Percentiles rank a stretch among this genome's conserved stretches.
phyloP scores from a whole-genome alignment of 371 early-diverging fungal genomes.

The Haplosporangium sp. region DNA sequence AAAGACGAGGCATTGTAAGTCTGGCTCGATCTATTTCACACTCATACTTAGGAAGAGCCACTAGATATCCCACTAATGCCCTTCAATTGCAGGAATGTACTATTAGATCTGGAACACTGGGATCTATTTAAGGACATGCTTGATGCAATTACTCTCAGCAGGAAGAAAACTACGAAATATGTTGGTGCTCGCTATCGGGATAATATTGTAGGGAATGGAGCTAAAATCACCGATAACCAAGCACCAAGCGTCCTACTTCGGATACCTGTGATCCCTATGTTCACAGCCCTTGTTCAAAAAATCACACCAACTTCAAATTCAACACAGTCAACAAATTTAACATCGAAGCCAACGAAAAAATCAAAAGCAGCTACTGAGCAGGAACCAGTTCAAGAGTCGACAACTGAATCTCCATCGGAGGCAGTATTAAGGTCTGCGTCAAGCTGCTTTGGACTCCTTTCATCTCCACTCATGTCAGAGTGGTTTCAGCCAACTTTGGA shows the following conservation, averaged over 20 bases:
- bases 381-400: neutral
- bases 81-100: slow-evolving; percentile 2
- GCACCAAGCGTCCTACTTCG: slow-evolving; percentile 40
- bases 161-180: slow-evolving; percentile 15
- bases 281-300: slow-evolving; percentile 33
- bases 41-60: too few species aligned
- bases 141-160: slow-evolving; percentile 15
- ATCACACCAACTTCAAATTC: slow-evolving; percentile 4
- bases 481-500: slow-evolving; percentile 56
- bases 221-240: slow-evolving; percentile 12
- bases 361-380: slow-evolving; percentile 3
- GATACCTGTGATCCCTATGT: slow-evolving; percentile 41
- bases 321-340: neutral
- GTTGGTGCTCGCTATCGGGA: neutral
- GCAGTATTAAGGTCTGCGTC: slow-evolving; percentile 22
- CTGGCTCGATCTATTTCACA: neutral
- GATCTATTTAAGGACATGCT: slow-evolving; percentile 44
- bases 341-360: slow-evolving; percentile 22
- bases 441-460: slow-evolving; percentile 30
- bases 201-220: neutral
- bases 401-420: slow-evolving; percentile 6
- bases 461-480: slow-evolving; percentile 30
- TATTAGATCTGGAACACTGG: slow-evolving; percentile 50
- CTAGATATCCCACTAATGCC: too few species aligned
- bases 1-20: slow-evolving; percentile 37